Base-by-base conservation (phyloP, 345 rosid species). In the Eucalyptus albens region DNA sequence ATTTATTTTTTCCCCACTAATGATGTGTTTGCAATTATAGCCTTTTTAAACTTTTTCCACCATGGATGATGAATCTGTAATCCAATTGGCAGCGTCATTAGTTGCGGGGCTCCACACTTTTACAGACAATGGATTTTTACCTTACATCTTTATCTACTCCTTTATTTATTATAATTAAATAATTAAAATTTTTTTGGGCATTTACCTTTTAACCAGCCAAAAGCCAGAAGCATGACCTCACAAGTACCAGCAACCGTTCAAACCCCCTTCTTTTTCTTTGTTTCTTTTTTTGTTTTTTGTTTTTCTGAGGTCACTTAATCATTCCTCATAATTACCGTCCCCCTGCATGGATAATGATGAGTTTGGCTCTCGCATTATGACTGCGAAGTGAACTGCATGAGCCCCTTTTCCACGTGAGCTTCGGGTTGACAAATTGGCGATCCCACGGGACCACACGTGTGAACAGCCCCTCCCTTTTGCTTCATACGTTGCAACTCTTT, bases 331-430 rank as follows among this genome's bases (percentile, higher is more conserved):
- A 88, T 90, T 29, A 81, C 85, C 90, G 83, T 50, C 80, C 87
- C 87, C 90, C 83, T 90, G 92, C 92, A 90, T 90, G 90, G 92
- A 88, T 88, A 88, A 90, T 90, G 89, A 90, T 90, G 91, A 88
- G 80, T 19, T 10, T 67, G 83, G 47, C 27, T 77, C 83, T 40
- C 21, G 21, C 87, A 90, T 86, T 67, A 90, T 90, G 67, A 88
- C 88, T 65, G 11, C 86, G 50, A 88, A 90, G 89, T 45, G 90
- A 89, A 69, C 77, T 86, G 86, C 83, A 77, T 77, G 83, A 88
- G 17, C 50, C 91, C 89, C 87, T 86, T 77, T 77, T 11, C 51
- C 91, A 90, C 91, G 88, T 90, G 91, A 86, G 77, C 90, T 44
- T 86, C 31, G 81, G 72, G 82, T 62, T 86, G 51, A 31, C 86